Base-by-base conservation (phyloP, 768 basidiomycete genomes). In the Tulasnella sp. region DNA sequence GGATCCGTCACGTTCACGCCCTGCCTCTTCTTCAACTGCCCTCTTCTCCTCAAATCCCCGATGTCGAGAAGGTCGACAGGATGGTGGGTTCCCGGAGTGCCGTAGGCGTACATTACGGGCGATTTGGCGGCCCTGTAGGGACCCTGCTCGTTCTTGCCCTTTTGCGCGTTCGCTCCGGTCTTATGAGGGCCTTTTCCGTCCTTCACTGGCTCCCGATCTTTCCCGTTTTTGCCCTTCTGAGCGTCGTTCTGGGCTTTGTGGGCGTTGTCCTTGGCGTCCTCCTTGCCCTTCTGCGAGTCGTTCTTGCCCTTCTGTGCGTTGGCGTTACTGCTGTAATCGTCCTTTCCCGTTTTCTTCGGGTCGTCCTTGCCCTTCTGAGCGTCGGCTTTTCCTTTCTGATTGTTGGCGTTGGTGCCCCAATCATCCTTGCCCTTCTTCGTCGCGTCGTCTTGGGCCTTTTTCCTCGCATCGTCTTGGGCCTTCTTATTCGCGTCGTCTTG, bases 111-210 rank as follows among this genome's bases (percentile, higher is more conserved):
- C 1, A 4, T 22, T 18, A 24, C 1, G 24, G 58, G 20, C 58
- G 7, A 28, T 60, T 60, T 22, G 24, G 58, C 1, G 58, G 9
- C 18, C 18, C 58, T 8, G 8, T 28, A 24, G 8, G 58, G 28
- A 20, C 28, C 58, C 58, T 60, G 58, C 58, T 64, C 60, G 60
- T 64, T n/a, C n/a, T 64, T 34, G 60, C 60, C 60, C n/a, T 64
- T 64, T 16, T 64, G 50, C 50, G 12, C 16, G 18, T 11, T 50
- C 50, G 20, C 1, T 18, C 58, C 58, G 58, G 8, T 9, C 18
- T 60, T 60, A 1, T 60, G 58, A 28, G 14, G 11, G 18, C 22
- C 58, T 22, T 60, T 28, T n/a, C n/a, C 31, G 24, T 60, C n/a
- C 58, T 60, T 4, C 11, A 2, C 58, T 37, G 37, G 37, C 6